Percentiles rank a stretch among this genome's conserved stretches.
Evolutionary conservation across 2,329 filamentous ascomycete genomes (phyloP).

Genomic region (Verticillium isaacii): DNA sequence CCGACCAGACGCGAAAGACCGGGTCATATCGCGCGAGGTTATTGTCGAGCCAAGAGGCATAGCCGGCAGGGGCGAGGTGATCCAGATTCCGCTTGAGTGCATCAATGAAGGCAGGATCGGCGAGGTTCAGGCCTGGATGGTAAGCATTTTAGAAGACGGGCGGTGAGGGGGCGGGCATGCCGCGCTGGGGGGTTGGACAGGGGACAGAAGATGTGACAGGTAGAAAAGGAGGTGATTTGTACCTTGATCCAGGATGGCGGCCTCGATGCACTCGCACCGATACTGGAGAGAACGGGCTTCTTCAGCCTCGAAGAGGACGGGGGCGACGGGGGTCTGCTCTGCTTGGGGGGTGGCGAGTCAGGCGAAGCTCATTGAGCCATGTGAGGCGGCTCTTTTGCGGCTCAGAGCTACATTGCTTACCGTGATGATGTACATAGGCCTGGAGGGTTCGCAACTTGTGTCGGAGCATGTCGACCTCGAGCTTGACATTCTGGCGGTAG

Average conservation of each 20-base stretch:
- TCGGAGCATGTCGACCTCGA: slow-evolving; percentile 51
- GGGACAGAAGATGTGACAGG: neutral
- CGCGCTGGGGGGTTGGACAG: slow-evolving; percentile 1
- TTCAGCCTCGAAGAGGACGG: slow-evolving; percentile 48
- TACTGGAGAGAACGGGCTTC: slow-evolving; percentile 54
- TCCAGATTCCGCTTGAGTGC: slow-evolving; percentile 28
- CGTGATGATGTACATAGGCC: slow-evolving; percentile 41
- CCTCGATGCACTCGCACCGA: slow-evolving; percentile 54
- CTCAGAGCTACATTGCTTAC: slow-evolving; percentile 30
- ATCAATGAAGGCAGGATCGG: slow-evolving; percentile 33
- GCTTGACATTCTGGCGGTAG: slow-evolving; percentile 40
- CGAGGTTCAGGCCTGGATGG: slow-evolving; percentile 35
- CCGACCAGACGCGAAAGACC: slow-evolving; percentile 34
- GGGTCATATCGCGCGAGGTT: slow-evolving; percentile 46
- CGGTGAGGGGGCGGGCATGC: neutral
- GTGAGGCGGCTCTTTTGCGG: neutral
- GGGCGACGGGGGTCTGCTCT: slow-evolving; percentile 35
- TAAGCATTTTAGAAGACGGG: slow-evolving; percentile 7
- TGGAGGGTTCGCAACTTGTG: slow-evolving; percentile 48
- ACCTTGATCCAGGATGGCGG: slow-evolving; percentile 45
- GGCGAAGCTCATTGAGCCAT: slow-evolving; percentile 12
- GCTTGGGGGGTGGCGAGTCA: slow-evolving; percentile 7
- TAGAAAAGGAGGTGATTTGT: slow-evolving; percentile 15
- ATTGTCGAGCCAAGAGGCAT: slow-evolving; percentile 46
- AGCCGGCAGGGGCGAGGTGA: slow-evolving; percentile 40